Conservation (phyloP, 2,329 filamentous ascomycete genomes). For the Geosmithia flava region DNA sequence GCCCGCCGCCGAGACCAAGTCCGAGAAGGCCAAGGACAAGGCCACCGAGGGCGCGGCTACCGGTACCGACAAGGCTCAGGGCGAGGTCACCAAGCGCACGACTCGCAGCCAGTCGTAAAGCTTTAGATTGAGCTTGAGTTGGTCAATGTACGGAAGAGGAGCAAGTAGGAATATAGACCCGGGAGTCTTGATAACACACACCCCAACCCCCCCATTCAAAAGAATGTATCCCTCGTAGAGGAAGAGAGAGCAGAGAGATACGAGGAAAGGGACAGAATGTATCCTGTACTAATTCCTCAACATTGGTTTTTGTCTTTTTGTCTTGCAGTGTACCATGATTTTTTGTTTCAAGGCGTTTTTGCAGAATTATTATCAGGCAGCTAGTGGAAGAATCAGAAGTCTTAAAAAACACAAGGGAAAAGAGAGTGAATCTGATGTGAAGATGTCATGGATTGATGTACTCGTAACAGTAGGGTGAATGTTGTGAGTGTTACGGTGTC, state of each 20-base stretch:
- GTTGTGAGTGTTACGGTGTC: too few species aligned
- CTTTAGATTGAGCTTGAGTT: not conserved
- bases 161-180: too few species aligned
- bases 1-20: slow-evolving; percentile 64
- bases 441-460: too few species aligned
- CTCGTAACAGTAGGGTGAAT: too few species aligned
- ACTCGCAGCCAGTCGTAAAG: slow-evolving; percentile 44
- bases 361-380: not conserved
- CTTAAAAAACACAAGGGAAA: not conserved
- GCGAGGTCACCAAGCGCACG: slow-evolving; percentile 51
- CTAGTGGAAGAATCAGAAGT: not conserved
- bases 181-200: too few species aligned
- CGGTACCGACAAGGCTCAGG: slow-evolving; percentile 63
- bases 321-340: not conserved
- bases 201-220: not conserved
- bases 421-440: not conserved
- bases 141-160: too few species aligned
- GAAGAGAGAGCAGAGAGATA: not conserved
- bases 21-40: slow-evolving; percentile 68
- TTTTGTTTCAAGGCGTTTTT: not conserved
- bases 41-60: slow-evolving; percentile 33
- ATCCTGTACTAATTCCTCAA: not conserved
- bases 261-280: not conserved
- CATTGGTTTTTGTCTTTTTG: not conserved
- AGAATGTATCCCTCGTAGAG: not conserved